A percentile compares a stretch with the other conserved stretches of the same genome.
These are phyloP conservation scores for Alternaria sp. DNA, from an alignment of 2,329 filamentous ascomycete species.

Conservation along the genomic window DNA sequence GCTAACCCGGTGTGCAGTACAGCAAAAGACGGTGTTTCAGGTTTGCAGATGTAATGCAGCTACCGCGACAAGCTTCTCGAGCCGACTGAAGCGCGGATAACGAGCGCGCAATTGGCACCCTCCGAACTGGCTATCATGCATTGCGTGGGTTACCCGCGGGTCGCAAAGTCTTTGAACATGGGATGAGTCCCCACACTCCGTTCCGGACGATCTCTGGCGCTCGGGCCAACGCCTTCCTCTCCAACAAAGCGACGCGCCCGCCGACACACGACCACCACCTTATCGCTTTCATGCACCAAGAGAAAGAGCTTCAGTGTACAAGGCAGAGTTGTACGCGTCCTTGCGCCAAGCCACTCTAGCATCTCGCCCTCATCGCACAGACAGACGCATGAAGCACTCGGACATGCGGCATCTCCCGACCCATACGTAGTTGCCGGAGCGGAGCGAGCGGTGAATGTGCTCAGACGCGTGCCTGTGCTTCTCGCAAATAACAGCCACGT, in stretches of 20 bases:
- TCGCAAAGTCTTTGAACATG: slow-evolving; percentile 14
- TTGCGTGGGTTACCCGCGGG: slow-evolving; percentile 6
- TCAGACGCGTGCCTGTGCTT: not conserved
- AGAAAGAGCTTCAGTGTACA: not conserved
- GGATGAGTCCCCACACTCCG: slow-evolving; percentile 5
- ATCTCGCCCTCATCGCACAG: not conserved
- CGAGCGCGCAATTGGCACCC: slow-evolving; percentile 6
- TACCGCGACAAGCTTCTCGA: slow-evolving; percentile 16
- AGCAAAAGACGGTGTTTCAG: slow-evolving; percentile 27
- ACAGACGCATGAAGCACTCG: slow-evolving; percentile 4
- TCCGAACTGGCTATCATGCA: slow-evolving; percentile 18
- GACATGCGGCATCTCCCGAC: slow-evolving; percentile 1
- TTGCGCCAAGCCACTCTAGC: not conserved
- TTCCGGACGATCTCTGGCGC: slow-evolving; percentile 13
- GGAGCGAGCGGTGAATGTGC: slow-evolving; percentile 2
- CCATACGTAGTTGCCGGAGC: slow-evolving; percentile 1
- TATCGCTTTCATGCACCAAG: not conserved
- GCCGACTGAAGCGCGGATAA: slow-evolving; percentile 14
- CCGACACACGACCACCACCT: not conserved
- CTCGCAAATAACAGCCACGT: not conserved
- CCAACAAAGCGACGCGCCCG: not conserved
- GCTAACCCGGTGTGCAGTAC: slow-evolving; percentile 17
- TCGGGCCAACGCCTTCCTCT: slow-evolving; percentile 1
- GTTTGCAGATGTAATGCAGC: slow-evolving; percentile 25
- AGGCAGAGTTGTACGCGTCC: not conserved